These are phyloP conservation scores for Inga oerstediana DNA, from an alignment of 306 rosid genomes.

Conservation along the genomic window DNA sequence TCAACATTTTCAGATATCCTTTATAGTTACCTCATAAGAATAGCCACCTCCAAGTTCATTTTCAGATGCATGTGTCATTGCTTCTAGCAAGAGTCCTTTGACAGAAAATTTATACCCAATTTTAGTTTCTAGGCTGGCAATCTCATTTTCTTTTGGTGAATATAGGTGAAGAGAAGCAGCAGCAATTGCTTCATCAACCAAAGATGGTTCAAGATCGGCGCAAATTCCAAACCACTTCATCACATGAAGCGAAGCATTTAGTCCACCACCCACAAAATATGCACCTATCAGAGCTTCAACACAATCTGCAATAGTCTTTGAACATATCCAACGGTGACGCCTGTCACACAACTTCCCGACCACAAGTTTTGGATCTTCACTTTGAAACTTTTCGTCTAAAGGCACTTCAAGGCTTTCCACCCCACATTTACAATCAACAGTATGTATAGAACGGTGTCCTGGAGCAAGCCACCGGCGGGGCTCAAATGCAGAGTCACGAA, in stretches of 20 bases:
- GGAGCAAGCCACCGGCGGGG: conserved; percentile 99
- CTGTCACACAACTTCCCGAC: conserved; percentile 84
- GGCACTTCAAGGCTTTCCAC: conserved; percentile 87
- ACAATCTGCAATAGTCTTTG: conserved; percentile 89
- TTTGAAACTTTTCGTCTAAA: conserved; percentile 59
- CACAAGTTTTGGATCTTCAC: conserved; percentile 70
- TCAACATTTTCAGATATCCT: background rate
- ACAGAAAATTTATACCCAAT: conserved; percentile 69
- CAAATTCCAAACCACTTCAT: conserved; percentile 88
- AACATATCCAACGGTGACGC: conserved; percentile 93
- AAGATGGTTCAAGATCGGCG: conserved; percentile 66
- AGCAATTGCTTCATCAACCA: conserved; percentile 68
- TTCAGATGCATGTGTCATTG: conserved; percentile 75
- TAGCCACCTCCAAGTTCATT: conserved; percentile 61
- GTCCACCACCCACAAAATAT: conserved; percentile 79
- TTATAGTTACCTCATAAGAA: conserved; percentile 72
- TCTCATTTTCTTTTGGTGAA: conserved; percentile 59
- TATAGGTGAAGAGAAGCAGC: conserved; percentile 62
- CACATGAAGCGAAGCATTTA: conserved; percentile 70
- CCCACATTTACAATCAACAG: conserved; percentile 73
- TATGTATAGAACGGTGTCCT: conserved; percentile 62
- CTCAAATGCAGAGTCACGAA: conserved; percentile 86
- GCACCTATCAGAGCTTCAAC: conserved; percentile 97
- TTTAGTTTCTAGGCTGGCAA: conserved; percentile 68
- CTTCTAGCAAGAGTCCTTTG: conserved; percentile 85